phyloP scores from a whole-genome alignment of 2,329 filamentous ascomycete genomes.

The Penicillium frequentans region DNA sequence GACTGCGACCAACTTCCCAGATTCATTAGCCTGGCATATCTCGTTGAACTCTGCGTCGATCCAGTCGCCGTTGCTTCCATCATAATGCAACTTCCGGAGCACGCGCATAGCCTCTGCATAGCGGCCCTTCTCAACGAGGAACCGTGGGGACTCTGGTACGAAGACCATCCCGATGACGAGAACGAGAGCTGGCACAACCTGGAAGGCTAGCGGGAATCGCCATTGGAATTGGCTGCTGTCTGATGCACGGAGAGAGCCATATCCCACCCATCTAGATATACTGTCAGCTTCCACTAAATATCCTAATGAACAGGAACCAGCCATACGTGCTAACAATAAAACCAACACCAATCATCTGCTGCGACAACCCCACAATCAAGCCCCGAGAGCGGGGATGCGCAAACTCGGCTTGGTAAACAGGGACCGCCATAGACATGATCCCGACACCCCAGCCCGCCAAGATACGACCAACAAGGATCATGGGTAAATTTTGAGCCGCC shows the following conservation, averaged over 20 bases:
- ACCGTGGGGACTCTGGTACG: constrained; percentile 37
- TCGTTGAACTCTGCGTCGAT: constrained; percentile 45
- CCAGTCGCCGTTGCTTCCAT: constrained; percentile 57
- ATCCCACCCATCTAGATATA: constrained; percentile 47
- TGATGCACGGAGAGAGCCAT: constrained; percentile 43
- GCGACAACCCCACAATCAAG: constrained; percentile 43
- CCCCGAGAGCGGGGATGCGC: constrained; percentile 60
- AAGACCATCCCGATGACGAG: constrained; percentile 36
- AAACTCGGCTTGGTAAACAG: constrained; percentile 64
- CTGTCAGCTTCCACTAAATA: not conserved
- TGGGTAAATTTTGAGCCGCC: constrained; percentile 55
- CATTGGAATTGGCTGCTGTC: constrained; percentile 34
- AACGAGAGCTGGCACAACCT: constrained; percentile 43
- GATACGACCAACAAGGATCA: constrained; percentile 59
- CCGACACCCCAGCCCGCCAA: constrained; percentile 52
- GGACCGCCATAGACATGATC: constrained; percentile 52
- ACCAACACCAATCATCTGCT: constrained; percentile 48
- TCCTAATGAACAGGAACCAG: not conserved
- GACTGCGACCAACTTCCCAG: constrained; percentile 56
- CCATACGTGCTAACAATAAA: constrained; percentile 46
- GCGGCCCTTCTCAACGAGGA: constrained; percentile 43
- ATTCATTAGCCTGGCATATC: constrained; percentile 53
- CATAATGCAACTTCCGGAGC: constrained; percentile 55
- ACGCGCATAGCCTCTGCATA: constrained; percentile 51
- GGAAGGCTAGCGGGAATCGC: constrained; percentile 36